Evolutionary conservation across 768 basidiomycete species (phyloP), one percentile per base, ranked within the genome.

Genomic region (Suillus tomentosus): DNA sequence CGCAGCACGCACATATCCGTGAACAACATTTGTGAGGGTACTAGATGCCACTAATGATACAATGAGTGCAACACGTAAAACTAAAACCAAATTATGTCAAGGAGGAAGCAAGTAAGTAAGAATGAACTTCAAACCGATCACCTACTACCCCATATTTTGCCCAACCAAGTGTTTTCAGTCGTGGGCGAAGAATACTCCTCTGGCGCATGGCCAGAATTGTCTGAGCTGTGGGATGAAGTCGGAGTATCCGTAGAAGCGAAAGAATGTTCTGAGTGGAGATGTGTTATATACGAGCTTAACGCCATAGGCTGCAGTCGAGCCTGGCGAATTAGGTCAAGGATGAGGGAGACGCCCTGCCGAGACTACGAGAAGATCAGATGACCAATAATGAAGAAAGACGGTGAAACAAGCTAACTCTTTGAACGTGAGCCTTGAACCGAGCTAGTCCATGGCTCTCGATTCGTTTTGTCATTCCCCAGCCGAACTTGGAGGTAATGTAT

Each of bases 391-490:
- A 17, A 22, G 34, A 60, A 17, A 36, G 48, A 60, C 42, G 61
- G 48, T 34, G 37, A 59, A 3, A n/a, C 43, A 51, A 43, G 77
- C 88, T 61, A 73, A 90, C 95, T 70, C 87, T 84, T 76, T 96
- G 93, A 58, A 96, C 80, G 71, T 97, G 92, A 19, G 89, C 85
- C 75, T 95, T 94, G 79, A 96, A 95, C 66, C 85, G 87, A 13
- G 86, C 87, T 60, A 95, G 76, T 22, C 94, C 95, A 69, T 94
- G 92, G 62, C 80, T 91, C 77, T 97, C 95, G 54, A 96, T 95
- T 64, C 85, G 81, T 75, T 87, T 92, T 4, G 94, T 92, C 47
- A 96, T 83, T 31, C 92, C 91, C 88, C 95, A 96, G 11, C 95
- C 95, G 68, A 96, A 91, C 54, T 88, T 85, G 59, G 95, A 96